Evolutionary conservation across 139 green algal genomes (phyloP).

Genomic region (Chlorella sp.): DNA sequence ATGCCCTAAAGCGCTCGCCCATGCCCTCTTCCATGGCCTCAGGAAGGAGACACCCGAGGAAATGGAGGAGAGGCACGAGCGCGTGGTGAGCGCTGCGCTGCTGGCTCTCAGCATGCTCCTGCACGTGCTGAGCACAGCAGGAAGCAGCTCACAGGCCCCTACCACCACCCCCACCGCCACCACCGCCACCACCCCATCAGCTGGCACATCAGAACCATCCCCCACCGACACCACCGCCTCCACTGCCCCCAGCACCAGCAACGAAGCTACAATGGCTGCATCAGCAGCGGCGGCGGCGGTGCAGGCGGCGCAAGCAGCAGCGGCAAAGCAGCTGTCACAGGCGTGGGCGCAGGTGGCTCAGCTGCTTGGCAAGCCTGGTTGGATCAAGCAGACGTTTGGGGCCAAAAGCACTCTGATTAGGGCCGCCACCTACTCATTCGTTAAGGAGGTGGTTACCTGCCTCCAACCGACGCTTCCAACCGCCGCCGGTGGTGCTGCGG

Average conservation of each 20-base stretch:
- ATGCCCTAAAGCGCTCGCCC: background rate
- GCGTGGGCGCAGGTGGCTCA: background rate
- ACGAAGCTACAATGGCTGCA: no score
- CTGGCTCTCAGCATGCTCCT: conserved; percentile 50
- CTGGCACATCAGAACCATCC: background rate
- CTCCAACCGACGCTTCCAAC: background rate
- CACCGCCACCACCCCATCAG: conserved; percentile 1
- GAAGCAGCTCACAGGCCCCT: background rate
- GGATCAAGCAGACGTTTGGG: background rate
- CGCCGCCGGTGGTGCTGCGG: no score
- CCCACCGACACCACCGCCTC: background rate
- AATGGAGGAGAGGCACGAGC: conserved; percentile 58
- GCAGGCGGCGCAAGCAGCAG: background rate
- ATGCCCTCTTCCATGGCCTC: background rate
- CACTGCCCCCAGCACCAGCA: no score
- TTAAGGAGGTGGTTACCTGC: background rate
- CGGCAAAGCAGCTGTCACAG: background rate
- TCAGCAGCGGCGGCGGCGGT: background rate
- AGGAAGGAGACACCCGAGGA: conserved; percentile 65
- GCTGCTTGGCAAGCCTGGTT: conserved; percentile 5
- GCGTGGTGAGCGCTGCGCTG: conserved; percentile 46
- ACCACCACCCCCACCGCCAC: background rate
- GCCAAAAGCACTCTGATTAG: background rate
- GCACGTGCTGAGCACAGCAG: conserved; percentile 13
- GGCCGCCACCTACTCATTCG: background rate